phyloP scores from a whole-genome alignment of 345 rosid species.

The Pseudoturritis turrita region DNA sequence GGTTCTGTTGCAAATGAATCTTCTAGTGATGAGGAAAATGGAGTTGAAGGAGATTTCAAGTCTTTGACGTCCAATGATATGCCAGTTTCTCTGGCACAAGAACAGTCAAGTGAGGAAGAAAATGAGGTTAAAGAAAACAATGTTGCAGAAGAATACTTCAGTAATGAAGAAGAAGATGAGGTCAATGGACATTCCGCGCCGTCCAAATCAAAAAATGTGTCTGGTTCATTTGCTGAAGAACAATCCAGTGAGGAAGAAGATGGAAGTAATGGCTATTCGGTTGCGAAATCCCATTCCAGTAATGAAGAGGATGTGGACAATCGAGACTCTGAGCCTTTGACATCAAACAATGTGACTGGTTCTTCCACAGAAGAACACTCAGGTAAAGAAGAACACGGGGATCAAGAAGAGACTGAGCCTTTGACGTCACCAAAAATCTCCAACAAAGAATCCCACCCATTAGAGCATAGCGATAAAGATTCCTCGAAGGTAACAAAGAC shows the following conservation, averaged over 20 bases:
- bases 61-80: conserved; percentile 26
- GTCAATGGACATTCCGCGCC: conserved; percentile 10
- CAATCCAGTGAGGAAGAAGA: conserved; percentile 25
- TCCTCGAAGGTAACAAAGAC: conserved; percentile 26
- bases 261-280: conserved; percentile 9
- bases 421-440: not conserved
- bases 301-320: conserved; percentile 9
- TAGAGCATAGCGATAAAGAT: conserved; percentile 11
- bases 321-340: conserved; percentile 11
- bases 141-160: conserved; percentile 31
- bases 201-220: not conserved
- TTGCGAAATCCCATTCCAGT: conserved; percentile 21
- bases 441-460: conserved; percentile 8
- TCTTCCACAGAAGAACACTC: conserved; percentile 14
- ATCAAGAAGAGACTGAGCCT: conserved; percentile 9
- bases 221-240: conserved; percentile 6
- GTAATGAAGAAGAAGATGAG: conserved; percentile 25
- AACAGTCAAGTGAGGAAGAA: conserved; percentile 19
- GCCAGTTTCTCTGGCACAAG: conserved; percentile 29
- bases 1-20: conserved; percentile 35
- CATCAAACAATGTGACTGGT: conserved; percentile 16
- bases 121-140: conserved; percentile 10
- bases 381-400: conserved; percentile 9
- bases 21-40: conserved; percentile 30
- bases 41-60: conserved; percentile 34